Evolutionary conservation across 2,329 filamentous ascomycete genomes (phyloP).

Genomic region (Didymella sp.): DNA sequence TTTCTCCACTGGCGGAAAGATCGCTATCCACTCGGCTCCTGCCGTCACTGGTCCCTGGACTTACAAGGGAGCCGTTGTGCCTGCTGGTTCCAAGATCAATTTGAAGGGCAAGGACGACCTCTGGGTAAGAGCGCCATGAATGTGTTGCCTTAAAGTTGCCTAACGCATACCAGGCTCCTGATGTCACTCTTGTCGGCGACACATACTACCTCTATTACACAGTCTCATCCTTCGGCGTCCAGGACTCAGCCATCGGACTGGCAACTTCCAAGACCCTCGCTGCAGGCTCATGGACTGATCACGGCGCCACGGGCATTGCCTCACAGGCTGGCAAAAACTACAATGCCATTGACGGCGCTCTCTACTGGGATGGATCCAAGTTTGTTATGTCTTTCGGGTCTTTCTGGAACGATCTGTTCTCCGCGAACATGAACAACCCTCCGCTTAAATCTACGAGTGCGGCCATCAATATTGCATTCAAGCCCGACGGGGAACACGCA

Average conservation of each 20-base stretch:
- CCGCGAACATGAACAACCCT: conserved; percentile 58
- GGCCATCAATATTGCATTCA: conserved; percentile 61
- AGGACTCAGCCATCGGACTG: conserved; percentile 68
- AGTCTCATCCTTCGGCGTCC: conserved; percentile 67
- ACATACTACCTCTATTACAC: conserved; percentile 72
- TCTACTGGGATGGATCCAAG: conserved; percentile 53
- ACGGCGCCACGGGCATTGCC: conserved; percentile 61
- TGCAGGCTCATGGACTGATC: conserved; percentile 62
- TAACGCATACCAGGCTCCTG: conserved; percentile 62
- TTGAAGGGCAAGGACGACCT: conserved; percentile 57
- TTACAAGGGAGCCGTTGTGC: conserved; percentile 56
- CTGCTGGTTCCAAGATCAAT: conserved; percentile 55
- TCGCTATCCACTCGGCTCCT: conserved; percentile 58
- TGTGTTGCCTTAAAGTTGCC: neutral
- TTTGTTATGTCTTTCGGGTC: conserved; percentile 69
- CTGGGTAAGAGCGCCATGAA: conserved; percentile 52
- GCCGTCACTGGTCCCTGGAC: conserved; percentile 61
- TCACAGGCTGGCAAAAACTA: conserved; percentile 50
- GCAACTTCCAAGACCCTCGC: conserved; percentile 60
- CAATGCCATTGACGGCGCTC: conserved; percentile 61
- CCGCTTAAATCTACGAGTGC: conserved; percentile 42
- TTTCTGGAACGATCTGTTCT: conserved; percentile 72
- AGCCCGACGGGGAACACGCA: conserved; percentile 59
- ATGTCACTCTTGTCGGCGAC: conserved; percentile 63
- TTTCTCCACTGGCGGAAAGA: conserved; percentile 60